Conservation (phyloP, 768 basidiomycete species). For the Leucosporidium scottii region DNA sequence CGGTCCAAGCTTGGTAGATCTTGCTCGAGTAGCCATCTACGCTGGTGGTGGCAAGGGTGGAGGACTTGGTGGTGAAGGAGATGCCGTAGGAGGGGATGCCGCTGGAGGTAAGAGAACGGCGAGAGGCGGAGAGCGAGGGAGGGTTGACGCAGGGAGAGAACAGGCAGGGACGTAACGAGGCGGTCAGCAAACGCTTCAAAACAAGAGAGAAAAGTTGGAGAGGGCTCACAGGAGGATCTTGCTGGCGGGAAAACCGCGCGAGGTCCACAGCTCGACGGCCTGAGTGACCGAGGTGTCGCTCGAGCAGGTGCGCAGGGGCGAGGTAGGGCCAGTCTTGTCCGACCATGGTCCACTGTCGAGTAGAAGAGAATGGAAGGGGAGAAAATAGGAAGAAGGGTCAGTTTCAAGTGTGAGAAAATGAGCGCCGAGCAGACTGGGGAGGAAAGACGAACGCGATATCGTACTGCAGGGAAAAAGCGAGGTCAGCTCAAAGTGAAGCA, state of each 20-base stretch:
- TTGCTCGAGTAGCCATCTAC: neutral
- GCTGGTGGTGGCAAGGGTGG: neutral
- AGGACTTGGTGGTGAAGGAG: conserved; percentile 13
- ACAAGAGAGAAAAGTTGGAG: neutral
- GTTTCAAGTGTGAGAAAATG: conserved; percentile 49
- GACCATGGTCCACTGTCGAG: conserved; percentile 19
- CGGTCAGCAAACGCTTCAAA: neutral
- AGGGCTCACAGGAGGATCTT: conserved; percentile 69
- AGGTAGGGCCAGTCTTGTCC: conserved; percentile 76
- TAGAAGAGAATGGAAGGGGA: conserved; percentile 59
- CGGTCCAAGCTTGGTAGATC: conserved; percentile 17
- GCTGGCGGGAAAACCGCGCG: conserved; percentile 63
- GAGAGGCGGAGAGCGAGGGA: conserved; percentile 2
- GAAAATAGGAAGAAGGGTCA: conserved; percentile 69
- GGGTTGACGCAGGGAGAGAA: neutral
- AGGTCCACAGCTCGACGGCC: conserved; percentile 64
- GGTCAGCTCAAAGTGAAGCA: too few relatives aligned
- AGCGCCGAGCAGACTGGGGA: neutral
- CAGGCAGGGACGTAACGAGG: neutral
- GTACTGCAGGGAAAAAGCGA: conserved; percentile 51
- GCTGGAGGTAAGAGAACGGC: neutral
- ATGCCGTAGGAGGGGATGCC: conserved; percentile 14
- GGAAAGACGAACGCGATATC: conserved; percentile 67
- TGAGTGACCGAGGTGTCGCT: conserved; percentile 66
- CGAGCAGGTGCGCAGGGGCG: conserved; percentile 71